Evolutionary conservation across 352 stramenopile genomes (phyloP), one percentile per base, ranked within the genome.

Genomic region (Aphanomyces euteiches): DNA sequence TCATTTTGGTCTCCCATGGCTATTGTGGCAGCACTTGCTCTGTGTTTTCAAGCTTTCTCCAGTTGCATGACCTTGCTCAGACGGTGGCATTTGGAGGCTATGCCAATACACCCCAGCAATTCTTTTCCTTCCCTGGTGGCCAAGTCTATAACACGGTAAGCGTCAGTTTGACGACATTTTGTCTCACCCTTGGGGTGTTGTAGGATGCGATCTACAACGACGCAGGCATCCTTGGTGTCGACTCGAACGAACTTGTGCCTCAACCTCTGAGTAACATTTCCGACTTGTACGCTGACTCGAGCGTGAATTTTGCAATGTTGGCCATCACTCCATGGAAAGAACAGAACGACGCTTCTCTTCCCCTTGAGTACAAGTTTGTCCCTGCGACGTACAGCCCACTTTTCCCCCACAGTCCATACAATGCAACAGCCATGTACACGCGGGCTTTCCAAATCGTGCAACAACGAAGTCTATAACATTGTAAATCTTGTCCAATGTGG

Each of bases 11-110:
- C 15, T 70, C 64, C 17, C 64, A 70, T 39, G 64, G 64, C 36
- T 70, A 70, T 39, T 70, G 64, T 19, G 64, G 64, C 64, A 70
- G 64, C 64, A 70, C 64, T 37, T 70, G 64, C 54, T 70, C 64
- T 7, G 64, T 70, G 21, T 70, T 70, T 37, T 70, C 64, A 28
- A 70, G 64, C 64, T 70, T 70, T 36, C 59, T 70, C 36, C 64
- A 70, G 54, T 15, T 61, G 45, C 64, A 70, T 36, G 47, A 61
- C 37, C 21, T 70, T 5, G 64, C 64, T 17, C 45, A 70, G 10
- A 70, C 64, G 5, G 64, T 70, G 6, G 64, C 64, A n/a, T 70
- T 70, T 63, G 64, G 64, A 6, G 64, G 64, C n/a, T 70, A 64
- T 41, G 37, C 41, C n/a, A 43, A 53, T 19, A n/a, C n/a, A 8